phyloP scores from a whole-genome alignment of 2,329 filamentous ascomycete species.

The Penicillium brasilianum region DNA sequence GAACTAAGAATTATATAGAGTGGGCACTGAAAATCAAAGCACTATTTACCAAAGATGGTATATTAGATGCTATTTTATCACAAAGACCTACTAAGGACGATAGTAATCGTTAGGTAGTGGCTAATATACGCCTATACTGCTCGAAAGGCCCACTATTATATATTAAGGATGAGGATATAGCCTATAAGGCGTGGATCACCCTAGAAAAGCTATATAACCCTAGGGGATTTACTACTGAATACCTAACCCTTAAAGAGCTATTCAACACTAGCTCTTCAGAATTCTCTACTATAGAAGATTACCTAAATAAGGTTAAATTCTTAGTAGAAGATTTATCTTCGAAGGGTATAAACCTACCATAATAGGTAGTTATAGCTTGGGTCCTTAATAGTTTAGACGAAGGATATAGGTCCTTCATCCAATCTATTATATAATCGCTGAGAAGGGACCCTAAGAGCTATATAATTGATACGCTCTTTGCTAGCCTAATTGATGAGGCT shows the following conservation, averaged over 20 bases:
- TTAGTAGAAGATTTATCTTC: not conserved
- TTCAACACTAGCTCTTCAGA: not conserved
- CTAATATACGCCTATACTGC: not conserved
- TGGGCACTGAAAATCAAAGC: not conserved
- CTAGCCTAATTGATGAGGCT: not conserved
- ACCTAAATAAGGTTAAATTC: not conserved
- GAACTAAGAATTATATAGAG: not conserved
- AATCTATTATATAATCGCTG: not conserved
- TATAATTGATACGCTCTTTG: not conserved
- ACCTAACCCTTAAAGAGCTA: not conserved
- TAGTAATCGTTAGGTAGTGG: not conserved
- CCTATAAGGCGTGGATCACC: not conserved
- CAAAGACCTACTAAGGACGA: not conserved
- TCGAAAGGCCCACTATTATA: not conserved
- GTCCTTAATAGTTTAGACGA: not conserved
- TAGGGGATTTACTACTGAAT: not conserved
- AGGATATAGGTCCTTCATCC: not conserved
- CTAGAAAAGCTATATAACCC: not conserved
- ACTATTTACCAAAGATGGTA: not conserved
- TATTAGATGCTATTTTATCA: not conserved
- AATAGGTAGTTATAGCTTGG: not conserved
- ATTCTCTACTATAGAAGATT: not conserved
- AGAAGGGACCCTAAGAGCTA: not conserved
- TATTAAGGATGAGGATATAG: not conserved
- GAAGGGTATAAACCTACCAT: not conserved